A percentile compares a stretch with the other conserved stretches of the same genome.
Evolutionary conservation across 441 rosid species (phyloP).

Genomic region (Geranium incanum): DNA sequence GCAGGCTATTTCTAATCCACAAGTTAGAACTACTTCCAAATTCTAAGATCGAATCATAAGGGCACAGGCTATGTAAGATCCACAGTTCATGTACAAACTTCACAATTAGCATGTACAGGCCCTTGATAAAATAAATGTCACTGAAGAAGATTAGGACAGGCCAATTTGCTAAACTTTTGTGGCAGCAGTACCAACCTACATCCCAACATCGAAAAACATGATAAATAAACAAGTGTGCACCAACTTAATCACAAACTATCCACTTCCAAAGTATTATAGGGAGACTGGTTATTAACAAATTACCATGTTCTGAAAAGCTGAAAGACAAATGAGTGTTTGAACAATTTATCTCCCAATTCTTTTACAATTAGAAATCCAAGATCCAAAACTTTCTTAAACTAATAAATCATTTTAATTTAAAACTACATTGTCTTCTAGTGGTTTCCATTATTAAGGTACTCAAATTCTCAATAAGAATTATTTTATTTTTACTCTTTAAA

Average conservation of each 20-base stretch:
- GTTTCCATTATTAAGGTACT: not conserved
- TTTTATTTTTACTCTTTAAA: too few species aligned
- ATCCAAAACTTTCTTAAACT: not conserved
- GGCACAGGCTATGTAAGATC: not conserved
- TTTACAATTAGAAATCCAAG: constrained; percentile 1
- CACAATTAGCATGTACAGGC: not conserved
- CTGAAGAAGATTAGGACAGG: not conserved
- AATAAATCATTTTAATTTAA: not conserved
- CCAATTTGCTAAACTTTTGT: not conserved
- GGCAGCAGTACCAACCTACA: not conserved
- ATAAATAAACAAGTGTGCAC: not conserved
- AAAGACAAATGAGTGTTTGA: not conserved
- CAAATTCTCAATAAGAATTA: not conserved
- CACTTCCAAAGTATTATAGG: not conserved
- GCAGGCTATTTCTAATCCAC: not conserved
- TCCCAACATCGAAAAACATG: not conserved
- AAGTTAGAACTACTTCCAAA: constrained; percentile 1
- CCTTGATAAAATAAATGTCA: not conserved
- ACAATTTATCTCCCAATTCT: not conserved
- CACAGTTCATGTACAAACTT: not conserved
- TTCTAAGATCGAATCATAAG: not conserved
- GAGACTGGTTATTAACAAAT: not conserved
- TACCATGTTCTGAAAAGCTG: not conserved
- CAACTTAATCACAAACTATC: not conserved
- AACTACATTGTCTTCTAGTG: not conserved